Percentiles rank a stretch among this genome's conserved stretches.
phyloP scores from a whole-genome alignment of 768 basidiomycete species.

The Russula brevipes region DNA sequence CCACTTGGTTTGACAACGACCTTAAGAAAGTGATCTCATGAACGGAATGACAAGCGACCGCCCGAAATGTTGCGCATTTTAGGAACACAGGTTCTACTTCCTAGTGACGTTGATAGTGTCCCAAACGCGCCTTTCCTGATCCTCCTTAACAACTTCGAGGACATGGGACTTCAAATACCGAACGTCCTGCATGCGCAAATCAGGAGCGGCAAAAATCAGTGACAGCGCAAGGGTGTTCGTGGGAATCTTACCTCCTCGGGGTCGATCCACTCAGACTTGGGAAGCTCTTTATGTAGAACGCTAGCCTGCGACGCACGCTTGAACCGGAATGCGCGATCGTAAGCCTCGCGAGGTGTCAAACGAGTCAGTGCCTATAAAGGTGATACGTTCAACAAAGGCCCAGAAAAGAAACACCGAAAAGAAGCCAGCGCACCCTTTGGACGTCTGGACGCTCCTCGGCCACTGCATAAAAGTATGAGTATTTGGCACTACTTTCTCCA shows the following conservation, averaged over 20 bases:
- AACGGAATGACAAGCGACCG: not conserved
- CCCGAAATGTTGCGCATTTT: conserved; percentile 1
- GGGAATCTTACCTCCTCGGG: conserved; percentile 60
- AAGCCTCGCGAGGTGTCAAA: conserved; percentile 70
- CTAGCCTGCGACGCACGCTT: conserved; percentile 78
- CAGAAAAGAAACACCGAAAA: not conserved
- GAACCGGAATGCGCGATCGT: conserved; percentile 88
- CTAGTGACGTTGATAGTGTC: conserved; percentile 69
- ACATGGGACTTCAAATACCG: conserved; percentile 86
- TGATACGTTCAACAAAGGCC: not conserved
- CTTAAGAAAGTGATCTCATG: not conserved
- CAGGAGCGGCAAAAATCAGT: not conserved
- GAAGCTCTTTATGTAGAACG: conserved; percentile 71
- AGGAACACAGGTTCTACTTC: conserved; percentile 34
- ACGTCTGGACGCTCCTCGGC: conserved; percentile 74
- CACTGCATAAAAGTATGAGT: conserved; percentile 39
- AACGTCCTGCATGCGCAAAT: conserved; percentile 55
- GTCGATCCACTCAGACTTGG: conserved; percentile 76
- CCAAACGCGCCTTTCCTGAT: conserved; percentile 72
- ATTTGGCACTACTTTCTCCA: not conserved
- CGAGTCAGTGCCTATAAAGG: conserved; percentile 71
- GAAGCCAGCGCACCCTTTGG: conserved; percentile 58
- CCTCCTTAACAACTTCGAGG: conserved; percentile 64
- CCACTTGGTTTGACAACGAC: too few relatives aligned
- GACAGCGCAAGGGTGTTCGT: not conserved